Evolutionary conservation across 257 asterid species (phyloP), one percentile per base, ranked within the genome.

Genomic region (Cordia subcordata): DNA sequence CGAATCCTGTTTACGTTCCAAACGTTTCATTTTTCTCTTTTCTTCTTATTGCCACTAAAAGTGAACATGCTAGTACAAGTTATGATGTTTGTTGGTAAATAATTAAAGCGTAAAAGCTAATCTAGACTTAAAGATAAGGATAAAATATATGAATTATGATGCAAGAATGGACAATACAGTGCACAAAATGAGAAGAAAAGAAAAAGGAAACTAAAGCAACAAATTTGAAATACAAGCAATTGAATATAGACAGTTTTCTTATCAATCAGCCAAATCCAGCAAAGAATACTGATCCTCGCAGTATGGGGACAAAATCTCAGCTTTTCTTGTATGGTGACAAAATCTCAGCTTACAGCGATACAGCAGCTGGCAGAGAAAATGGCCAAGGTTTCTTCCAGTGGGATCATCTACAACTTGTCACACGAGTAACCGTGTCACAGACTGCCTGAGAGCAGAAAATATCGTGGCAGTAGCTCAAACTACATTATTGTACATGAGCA

Each of bases 401-500:
- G 64, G 56, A 61, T 68, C 55, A 57, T 57, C 57, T 47, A 70
- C 65, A 78, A 68, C 71, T 11, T 57, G 27, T 32, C 55, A 23
- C 38, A 38, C n/a, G n/a, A 19, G 46, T 63, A 49, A 63, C 57
- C 54, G 53, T 66, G 64, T 57, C 37, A 13, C 5, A 16, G 18
- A 57, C 63, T 60, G 11, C 11, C 23, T 38, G n/a, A 49, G 38
- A 58, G 61, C 21, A 46, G 18, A 55, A 57, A 45, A 61, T 33
- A 57, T 39, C 63, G 13, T 10, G 35, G 35, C 50, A 57, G 66
- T 58, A 38, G 55, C 64, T 55, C 70, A 32, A 58, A 42, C 80
- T 83, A 90, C 98, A 90, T 90, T 73, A 90, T 83, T 51, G 63
- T 81, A 85, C 98, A 90, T 33, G 95, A 73, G 63, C 98, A 90